phyloP scores from a whole-genome alignment of 2,329 filamentous ascomycete species.

The Eutypella sp. region DNA sequence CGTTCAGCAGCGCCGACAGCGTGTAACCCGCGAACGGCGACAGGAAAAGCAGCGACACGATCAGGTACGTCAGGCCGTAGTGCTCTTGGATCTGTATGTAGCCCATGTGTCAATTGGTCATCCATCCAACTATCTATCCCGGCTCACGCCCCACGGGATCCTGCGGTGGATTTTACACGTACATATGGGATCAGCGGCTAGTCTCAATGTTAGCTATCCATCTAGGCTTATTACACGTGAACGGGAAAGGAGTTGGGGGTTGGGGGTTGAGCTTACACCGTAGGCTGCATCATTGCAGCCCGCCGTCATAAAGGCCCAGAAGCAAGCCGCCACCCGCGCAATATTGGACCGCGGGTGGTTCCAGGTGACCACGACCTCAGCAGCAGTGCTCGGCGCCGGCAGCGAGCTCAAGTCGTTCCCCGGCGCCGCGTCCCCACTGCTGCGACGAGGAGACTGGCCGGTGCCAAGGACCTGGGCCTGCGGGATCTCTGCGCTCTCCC shows the following conservation, averaged over 20 bases:
- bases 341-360: slow-evolving; percentile 45
- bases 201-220: not conserved
- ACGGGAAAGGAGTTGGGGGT: not conserved
- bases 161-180: slow-evolving; percentile 19
- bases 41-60: slow-evolving; percentile 45
- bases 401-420: slow-evolving; percentile 6
- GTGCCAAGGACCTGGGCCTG: not conserved
- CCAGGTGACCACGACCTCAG: slow-evolving; percentile 38
- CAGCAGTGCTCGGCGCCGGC: slow-evolving; percentile 14
- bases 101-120: not conserved
- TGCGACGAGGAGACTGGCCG: not conserved
- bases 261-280: slow-evolving; percentile 39
- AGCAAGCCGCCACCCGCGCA: slow-evolving; percentile 45
- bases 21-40: slow-evolving; percentile 43
- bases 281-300: slow-evolving; percentile 56
- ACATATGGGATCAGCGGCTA: slow-evolving; percentile 49
- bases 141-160: not conserved
- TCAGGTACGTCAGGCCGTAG: slow-evolving; percentile 40
- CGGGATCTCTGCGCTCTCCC: not conserved
- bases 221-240: not conserved
- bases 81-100: slow-evolving; percentile 38
- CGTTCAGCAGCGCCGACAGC: slow-evolving; percentile 38
- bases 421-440: not conserved
- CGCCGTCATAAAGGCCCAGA: slow-evolving; percentile 53
- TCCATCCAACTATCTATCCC: not conserved